Evolutionary conservation across 768 basidiomycete species (phyloP).

Genomic region (Chiua virens): DNA sequence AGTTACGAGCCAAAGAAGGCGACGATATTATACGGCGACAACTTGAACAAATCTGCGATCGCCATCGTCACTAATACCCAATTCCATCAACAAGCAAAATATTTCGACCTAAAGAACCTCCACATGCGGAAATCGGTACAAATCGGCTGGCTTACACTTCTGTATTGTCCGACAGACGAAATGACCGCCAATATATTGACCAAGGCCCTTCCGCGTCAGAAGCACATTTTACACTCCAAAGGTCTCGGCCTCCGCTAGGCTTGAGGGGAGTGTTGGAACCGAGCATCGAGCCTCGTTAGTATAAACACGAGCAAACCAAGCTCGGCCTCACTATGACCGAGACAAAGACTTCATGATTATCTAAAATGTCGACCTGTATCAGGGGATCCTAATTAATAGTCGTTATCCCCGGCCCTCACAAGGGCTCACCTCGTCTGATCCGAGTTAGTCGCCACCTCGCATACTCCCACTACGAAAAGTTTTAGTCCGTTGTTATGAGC

Average conservation of each 20-base stretch:
- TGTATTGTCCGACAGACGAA: constrained; percentile 19
- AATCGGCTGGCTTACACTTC: background rate
- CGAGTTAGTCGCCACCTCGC: too few relatives aligned
- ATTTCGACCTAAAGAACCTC: constrained; percentile 20
- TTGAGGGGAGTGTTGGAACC: constrained; percentile 21
- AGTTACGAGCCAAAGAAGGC: constrained; percentile 19
- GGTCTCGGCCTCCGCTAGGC: constrained; percentile 7
- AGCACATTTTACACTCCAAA: constrained; percentile 4
- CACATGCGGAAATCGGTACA: constrained; percentile 14
- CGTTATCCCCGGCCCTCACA: too few relatives aligned
- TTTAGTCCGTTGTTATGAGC: too few relatives aligned
- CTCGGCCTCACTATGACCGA: too few relatives aligned
- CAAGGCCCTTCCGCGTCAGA: constrained; percentile 1
- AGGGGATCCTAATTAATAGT: too few relatives aligned
- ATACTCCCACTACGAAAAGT: too few relatives aligned
- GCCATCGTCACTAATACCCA: constrained; percentile 19
- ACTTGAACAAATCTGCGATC: constrained; percentile 28
- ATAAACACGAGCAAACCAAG: too few relatives aligned
- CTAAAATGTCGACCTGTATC: too few relatives aligned
- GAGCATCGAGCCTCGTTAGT: too few relatives aligned
- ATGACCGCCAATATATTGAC: constrained; percentile 25
- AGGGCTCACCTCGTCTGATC: too few relatives aligned
- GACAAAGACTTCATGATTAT: too few relatives aligned
- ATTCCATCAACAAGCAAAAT: constrained; percentile 24
- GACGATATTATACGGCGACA: constrained; percentile 17